These are phyloP conservation scores for Didymella glomerata DNA, from an alignment of 2,329 filamentous ascomycete species.

Conservation along the genomic window DNA sequence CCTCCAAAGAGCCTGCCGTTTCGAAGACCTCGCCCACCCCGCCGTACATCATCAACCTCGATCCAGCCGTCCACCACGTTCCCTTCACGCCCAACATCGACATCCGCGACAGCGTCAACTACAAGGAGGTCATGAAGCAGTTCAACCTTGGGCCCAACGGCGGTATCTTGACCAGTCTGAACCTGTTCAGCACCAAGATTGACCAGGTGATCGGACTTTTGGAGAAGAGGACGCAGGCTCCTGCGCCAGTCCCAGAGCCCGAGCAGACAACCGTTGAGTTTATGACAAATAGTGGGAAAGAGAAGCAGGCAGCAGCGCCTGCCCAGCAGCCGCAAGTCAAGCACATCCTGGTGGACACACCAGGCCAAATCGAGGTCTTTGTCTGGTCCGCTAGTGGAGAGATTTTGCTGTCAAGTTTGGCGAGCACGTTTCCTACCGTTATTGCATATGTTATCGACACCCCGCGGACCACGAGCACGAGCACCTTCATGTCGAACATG, in stretches of 20 bases:
- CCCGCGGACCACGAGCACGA: slow-evolving; percentile 88
- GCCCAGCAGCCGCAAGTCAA: slow-evolving; percentile 68
- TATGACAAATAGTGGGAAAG: slow-evolving; percentile 47
- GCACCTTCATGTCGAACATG: slow-evolving; percentile 99
- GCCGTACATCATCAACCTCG: slow-evolving; percentile 96
- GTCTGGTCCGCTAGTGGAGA: slow-evolving; percentile 97
- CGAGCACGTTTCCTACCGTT: slow-evolving; percentile 93
- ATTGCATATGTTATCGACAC: slow-evolving; percentile 98
- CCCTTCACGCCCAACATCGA: slow-evolving; percentile 98
- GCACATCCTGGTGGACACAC: slow-evolving; percentile 92
- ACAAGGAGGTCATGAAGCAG: slow-evolving; percentile 99
- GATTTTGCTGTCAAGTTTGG: slow-evolving; percentile 90
- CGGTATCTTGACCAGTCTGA: slow-evolving; percentile 92
- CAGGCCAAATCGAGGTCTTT: slow-evolving; percentile 98
- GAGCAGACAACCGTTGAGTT: slow-evolving; percentile 49
- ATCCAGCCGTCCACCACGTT: slow-evolving; percentile 90
- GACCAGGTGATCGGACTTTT: slow-evolving; percentile 90
- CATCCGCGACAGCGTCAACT: slow-evolving; percentile 98
- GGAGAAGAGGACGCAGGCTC: slow-evolving; percentile 82
- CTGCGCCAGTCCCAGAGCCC: slow-evolving; percentile 32
- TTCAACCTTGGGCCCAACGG: slow-evolving; percentile 98
- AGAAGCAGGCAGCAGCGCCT: slow-evolving; percentile 29
- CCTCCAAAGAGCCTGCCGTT: slow-evolving; percentile 38
- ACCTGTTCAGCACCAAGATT: slow-evolving; percentile 97
- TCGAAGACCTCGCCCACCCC: slow-evolving; percentile 56